These are phyloP conservation scores for Ruellia speciosa DNA, from an alignment of 305 asterid genomes.

Conservation along the genomic window DNA sequence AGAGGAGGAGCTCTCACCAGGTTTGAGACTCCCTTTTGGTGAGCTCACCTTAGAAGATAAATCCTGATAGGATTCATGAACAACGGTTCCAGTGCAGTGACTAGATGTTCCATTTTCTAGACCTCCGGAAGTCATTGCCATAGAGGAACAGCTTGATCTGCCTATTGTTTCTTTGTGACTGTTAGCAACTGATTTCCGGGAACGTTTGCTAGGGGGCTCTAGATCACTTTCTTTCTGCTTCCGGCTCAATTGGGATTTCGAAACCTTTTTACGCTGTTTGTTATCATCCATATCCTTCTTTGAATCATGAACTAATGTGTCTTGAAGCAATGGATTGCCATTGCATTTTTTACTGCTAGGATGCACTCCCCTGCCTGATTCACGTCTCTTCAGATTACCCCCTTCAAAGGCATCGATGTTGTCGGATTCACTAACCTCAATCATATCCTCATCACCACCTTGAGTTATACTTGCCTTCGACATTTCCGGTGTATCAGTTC, in stretches of 20 bases:
- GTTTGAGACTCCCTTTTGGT: constrained; percentile 34
- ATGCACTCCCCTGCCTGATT: constrained; percentile 23
- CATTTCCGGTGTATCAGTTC: constrained; percentile 35
- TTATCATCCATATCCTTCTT: constrained; percentile 24
- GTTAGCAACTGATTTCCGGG: constrained; percentile 27
- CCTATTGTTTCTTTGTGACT: constrained; percentile 19
- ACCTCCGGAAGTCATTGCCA: too few species aligned
- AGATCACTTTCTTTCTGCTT: constrained; percentile 13
- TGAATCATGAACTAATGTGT: constrained; percentile 14
- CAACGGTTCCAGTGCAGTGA: constrained; percentile 14
- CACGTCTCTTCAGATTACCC: constrained; percentile 7
- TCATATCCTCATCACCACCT: constrained; percentile 20
- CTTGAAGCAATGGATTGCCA: constrained; percentile 11
- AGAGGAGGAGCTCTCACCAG: constrained; percentile 27
- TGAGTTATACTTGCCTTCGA: constrained; percentile 11
- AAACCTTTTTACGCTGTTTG: constrained; percentile 12
- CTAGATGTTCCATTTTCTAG: constrained; percentile 24
- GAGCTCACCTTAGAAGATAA: constrained; percentile 27
- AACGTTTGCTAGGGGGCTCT: constrained; percentile 27
- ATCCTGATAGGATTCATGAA: constrained; percentile 20
- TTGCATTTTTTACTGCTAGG: constrained; percentile 18
- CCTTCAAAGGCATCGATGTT: constrained; percentile 15
- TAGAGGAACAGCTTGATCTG: too few species aligned
- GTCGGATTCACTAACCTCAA: constrained; percentile 32
- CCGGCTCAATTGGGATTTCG: constrained; percentile 21